Evolutionary conservation across 2,329 filamentous ascomycete species (phyloP).

Genomic region (Lecanosticta acicola): DNA sequence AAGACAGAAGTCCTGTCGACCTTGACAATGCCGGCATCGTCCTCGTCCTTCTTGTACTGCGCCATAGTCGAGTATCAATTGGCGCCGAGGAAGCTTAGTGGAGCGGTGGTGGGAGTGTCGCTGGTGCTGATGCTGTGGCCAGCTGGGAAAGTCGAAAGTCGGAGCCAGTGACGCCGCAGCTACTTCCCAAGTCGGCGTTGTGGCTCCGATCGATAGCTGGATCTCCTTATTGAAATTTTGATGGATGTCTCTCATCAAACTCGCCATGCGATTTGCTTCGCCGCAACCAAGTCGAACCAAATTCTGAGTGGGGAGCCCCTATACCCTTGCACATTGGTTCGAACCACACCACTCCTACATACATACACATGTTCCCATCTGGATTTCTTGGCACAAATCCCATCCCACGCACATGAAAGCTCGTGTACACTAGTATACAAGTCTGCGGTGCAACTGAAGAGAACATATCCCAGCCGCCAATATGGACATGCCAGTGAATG

Average conservation of each 20-base stretch:
- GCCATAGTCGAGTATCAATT: constrained; percentile 56
- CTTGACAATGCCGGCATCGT: constrained; percentile 90
- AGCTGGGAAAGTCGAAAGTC: not conserved
- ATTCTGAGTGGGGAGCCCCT: too few relatives aligned
- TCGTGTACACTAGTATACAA: too few relatives aligned
- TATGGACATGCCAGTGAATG: constrained; percentile 53
- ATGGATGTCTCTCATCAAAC: too few relatives aligned
- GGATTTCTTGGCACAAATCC: too few relatives aligned
- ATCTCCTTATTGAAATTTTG: too few relatives aligned
- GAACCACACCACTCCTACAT: too few relatives aligned
- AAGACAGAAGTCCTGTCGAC: constrained; percentile 97
- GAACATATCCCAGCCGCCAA: constrained; percentile 3
- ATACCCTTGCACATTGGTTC: too few relatives aligned
- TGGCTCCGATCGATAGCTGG: too few relatives aligned
- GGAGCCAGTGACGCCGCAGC: not conserved
- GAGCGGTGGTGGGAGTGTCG: not conserved
- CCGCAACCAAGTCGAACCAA: too few relatives aligned
- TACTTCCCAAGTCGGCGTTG: too few relatives aligned
- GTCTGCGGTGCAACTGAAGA: not conserved
- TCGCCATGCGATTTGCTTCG: too few relatives aligned
- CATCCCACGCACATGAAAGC: not conserved
- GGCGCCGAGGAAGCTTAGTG: constrained; percentile 3
- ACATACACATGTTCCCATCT: too few relatives aligned
- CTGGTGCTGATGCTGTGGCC: not conserved
- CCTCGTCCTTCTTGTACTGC: constrained; percentile 99